Conservation (phyloP, 106 monocot genomes). For the Posidonia australis region DNA sequence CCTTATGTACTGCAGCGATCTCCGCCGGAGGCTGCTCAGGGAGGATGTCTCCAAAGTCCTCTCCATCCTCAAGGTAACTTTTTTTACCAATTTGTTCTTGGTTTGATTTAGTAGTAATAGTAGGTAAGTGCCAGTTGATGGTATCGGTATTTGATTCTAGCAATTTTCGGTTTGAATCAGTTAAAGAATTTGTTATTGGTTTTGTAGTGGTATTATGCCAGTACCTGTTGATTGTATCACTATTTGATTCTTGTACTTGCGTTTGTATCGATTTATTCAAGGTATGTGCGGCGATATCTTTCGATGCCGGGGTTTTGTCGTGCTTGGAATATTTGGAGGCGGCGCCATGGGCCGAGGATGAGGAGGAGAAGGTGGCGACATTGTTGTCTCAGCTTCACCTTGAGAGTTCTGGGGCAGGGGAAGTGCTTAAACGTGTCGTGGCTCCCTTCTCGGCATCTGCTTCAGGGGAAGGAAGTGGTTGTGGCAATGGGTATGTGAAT, state of each 20-base stretch:
- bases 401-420: slow-evolving; percentile 59
- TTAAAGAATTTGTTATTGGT: not conserved
- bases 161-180: no score
- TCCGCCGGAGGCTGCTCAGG: slow-evolving; percentile 57
- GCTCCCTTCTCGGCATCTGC: not conserved
- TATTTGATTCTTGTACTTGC: not conserved
- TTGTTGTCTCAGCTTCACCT: slow-evolving; percentile 68
- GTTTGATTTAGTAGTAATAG: not conserved
- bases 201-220: not conserved
- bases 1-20: slow-evolving; percentile 88
- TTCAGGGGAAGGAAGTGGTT: not conserved
- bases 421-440: slow-evolving; percentile 76
- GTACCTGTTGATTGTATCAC: not conserved
- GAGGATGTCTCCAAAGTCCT: slow-evolving; percentile 78
- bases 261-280: slow-evolving; percentile 5
- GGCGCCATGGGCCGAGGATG: slow-evolving; percentile 94
- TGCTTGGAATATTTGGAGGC: slow-evolving; percentile 95
- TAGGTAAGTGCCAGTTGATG: not conserved
- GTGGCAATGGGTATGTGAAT: slow-evolving; percentile 6
- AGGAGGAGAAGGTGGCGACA: slow-evolving; percentile 90
- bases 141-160: not conserved
- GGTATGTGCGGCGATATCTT: slow-evolving; percentile 71
- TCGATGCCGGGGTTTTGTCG: slow-evolving; percentile 69
- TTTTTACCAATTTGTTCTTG: not conserved
- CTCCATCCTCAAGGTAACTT: slow-evolving; percentile 56